Evolutionary conservation across 1,284 basidiomycete genomes (phyloP).

Genomic region (Ceratobasidium papillatum): DNA sequence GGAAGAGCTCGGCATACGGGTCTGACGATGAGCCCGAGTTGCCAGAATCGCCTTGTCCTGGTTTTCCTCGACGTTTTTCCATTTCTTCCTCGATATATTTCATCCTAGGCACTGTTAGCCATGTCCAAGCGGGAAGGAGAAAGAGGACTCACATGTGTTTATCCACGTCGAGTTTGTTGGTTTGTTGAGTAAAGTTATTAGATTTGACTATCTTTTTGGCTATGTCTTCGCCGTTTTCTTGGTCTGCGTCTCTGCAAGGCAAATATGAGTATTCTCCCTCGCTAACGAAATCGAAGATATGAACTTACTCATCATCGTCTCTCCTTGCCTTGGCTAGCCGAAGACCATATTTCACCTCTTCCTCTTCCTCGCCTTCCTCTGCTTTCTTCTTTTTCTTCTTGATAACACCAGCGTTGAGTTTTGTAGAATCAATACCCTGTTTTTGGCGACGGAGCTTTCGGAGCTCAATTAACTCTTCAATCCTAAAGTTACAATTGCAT

Average conservation of each 20-base stretch:
- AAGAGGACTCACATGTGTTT: constrained; percentile 85
- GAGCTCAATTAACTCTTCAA: constrained; percentile 87
- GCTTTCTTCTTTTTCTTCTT: constrained; percentile 73
- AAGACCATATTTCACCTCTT: constrained; percentile 61
- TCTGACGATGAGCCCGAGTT: constrained; percentile 61
- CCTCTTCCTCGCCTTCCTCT: constrained; percentile 61
- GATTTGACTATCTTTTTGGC: constrained; percentile 78
- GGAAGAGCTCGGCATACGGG: constrained; percentile 84
- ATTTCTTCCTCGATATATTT: constrained; percentile 96
- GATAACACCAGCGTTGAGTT: constrained; percentile 83
- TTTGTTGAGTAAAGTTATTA: constrained; percentile 97
- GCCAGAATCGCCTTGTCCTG: constrained; percentile 57
- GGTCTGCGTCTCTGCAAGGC: constrained; percentile 56
- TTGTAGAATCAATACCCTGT: constrained; percentile 86
- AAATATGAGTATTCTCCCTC: constrained; percentile 1
- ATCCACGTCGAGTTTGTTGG: constrained; percentile 94
- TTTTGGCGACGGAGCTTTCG: constrained; percentile 78
- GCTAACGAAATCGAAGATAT: not conserved
- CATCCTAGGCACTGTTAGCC: constrained; percentile 75
- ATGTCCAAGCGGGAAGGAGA: not conserved
- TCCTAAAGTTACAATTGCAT: constrained; percentile 52
- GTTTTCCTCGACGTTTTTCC: constrained; percentile 72
- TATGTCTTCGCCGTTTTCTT: constrained; percentile 71
- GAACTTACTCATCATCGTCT: constrained; percentile 65
- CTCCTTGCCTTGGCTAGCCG: constrained; percentile 7